Evolutionary conservation across 306 rosid species (phyloP), one percentile per base, ranked within the genome.

Genomic region (Abrus precatorius): DNA sequence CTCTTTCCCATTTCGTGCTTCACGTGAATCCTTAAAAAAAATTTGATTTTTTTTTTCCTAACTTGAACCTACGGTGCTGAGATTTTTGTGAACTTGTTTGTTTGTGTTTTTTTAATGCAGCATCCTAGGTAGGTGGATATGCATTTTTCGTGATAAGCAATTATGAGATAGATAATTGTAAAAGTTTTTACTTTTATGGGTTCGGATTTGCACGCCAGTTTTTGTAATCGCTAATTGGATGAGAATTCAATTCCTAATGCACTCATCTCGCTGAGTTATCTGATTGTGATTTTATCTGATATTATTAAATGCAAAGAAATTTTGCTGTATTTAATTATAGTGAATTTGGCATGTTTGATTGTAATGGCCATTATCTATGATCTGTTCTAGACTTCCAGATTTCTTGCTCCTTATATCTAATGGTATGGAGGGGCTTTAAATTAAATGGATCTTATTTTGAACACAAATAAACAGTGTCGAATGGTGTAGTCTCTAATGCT

Each of bases 401-500:
- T 74, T 53, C 27, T 54, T 41, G 71, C 59, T 28, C 14, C 41
- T 2, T 20, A 11, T 34, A 55, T 44, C 10, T 14, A 29, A 59
- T 43, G 12, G 12, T 32, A 4, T 27, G 5, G 52, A 45, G 78
- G 28, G 40, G 13, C 5, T 54, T 74, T 3, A 64, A 77, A 9
- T 64, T 60, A 9, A 13, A 45, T 77, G 84, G 63, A 69, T 69
- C 84, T 54, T 86, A 38, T 71, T 54, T 5, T 75, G 44, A 12
- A 33, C 56, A 13, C 47, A 30, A 52, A 54, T 54, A 40, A 69
- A 1, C 5, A 32, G 59, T 69, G 63, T 56, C 13, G 27, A 55
- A 55, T 64, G 79, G 43, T 56, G 2, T 72, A 20, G 2, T 49
- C 69, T 72, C 63, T 63, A 38, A 43, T 7, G n/a, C 14, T 32